phyloP scores from a whole-genome alignment of 208 protist species.

The Endotrypanum monterogeii region DNA sequence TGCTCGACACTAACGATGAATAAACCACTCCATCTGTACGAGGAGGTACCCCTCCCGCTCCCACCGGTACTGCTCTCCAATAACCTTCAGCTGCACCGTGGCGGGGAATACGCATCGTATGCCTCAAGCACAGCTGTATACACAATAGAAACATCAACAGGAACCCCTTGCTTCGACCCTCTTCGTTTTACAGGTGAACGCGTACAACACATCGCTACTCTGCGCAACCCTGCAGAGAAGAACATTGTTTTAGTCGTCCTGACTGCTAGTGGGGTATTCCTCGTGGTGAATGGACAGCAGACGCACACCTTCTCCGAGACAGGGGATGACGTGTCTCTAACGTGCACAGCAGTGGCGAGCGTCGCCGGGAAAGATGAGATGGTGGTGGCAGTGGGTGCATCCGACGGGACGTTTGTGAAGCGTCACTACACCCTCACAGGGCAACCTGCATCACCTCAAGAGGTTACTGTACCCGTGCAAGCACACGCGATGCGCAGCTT shows the following conservation, averaged over 20 bases:
- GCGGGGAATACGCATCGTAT: constrained; percentile 24
- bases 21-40: not conserved
- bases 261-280: not conserved
- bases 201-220: constrained; percentile 5
- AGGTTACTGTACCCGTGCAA: constrained; percentile 6
- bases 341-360: constrained; percentile 6
- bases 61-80: constrained; percentile 46
- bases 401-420: constrained; percentile 5
- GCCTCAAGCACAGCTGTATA: constrained; percentile 25
- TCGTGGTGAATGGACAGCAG: constrained; percentile 27
- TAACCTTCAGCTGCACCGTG: constrained; percentile 41
- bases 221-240: constrained; percentile 12
- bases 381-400: constrained; percentile 13
- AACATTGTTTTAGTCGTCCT: constrained; percentile 21
- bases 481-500: constrained; percentile 46
- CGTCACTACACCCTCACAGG: constrained; percentile 13
- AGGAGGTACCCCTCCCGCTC: constrained; percentile 14
- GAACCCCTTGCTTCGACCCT: constrained; percentile 23
- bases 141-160: constrained; percentile 31
- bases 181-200: constrained; percentile 9
- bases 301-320: constrained; percentile 2
- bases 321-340: not conserved
- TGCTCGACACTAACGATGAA: constrained; percentile 1
- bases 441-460: not conserved
- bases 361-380: constrained; percentile 6